Evolutionary conservation across 2,329 filamentous ascomycete species (phyloP).

Genomic region (Diaporthe nobilis): DNA sequence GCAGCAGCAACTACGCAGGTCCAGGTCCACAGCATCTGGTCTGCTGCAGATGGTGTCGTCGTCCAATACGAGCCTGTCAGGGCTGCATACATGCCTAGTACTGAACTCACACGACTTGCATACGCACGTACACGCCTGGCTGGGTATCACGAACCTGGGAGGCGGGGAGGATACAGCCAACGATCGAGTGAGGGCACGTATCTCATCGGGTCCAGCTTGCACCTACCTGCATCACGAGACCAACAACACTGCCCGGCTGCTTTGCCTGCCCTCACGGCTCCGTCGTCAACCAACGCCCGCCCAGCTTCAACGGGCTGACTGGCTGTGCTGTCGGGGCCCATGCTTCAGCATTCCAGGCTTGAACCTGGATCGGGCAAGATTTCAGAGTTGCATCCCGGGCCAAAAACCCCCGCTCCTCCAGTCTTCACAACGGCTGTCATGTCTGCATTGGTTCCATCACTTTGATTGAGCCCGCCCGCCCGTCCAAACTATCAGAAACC

Average conservation of each 20-base stretch:
- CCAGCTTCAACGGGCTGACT: background rate
- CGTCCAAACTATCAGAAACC: conserved; percentile 27
- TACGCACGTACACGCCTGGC: background rate
- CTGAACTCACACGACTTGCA: background rate
- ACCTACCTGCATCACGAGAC: background rate
- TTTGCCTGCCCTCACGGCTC: background rate
- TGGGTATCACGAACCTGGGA: conserved; percentile 7
- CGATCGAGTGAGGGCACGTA: background rate
- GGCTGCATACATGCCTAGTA: conserved; percentile 17
- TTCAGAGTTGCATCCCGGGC: conserved; percentile 39
- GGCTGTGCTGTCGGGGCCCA: conserved; percentile 21
- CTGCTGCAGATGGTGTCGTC: conserved; percentile 27
- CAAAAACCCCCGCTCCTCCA: conserved; percentile 25
- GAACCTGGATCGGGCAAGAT: conserved; percentile 33
- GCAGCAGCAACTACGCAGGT: background rate
- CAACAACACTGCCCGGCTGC: background rate
- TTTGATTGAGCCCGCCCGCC: conserved; percentile 23
- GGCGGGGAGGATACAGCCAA: background rate
- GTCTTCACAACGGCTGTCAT: conserved; percentile 32
- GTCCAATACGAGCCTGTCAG: conserved; percentile 32
- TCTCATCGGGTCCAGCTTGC: background rate
- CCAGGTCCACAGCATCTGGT: conserved; percentile 25
- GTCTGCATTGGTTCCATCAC: conserved; percentile 30
- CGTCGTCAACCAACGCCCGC: conserved; percentile 13
- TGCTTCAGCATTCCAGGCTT: conserved; percentile 31